Evolutionary conservation across 1,139 yeast genomes (phyloP), one percentile per base, ranked within the genome.

Genomic region (Zygoascus meyerae): DNA sequence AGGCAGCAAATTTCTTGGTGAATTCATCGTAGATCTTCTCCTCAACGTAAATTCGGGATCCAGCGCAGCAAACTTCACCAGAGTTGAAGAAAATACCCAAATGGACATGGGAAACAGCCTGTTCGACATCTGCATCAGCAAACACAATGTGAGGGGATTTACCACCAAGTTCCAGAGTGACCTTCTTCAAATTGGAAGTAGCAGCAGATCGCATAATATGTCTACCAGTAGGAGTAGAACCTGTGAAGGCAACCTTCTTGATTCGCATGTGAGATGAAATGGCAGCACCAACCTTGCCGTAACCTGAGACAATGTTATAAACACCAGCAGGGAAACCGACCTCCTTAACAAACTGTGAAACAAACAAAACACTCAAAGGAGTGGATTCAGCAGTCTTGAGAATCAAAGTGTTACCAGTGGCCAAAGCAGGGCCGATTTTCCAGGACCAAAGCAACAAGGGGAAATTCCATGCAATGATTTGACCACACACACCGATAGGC

Each of bases 1-100:
- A 79, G 40, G 64, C 63, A 68, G 77, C 81, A 66, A 85, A 81
- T 52, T 73, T 76, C 37, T 68, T 69, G 50, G 83, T 66, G 55
- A 85, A 74, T 59, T 75, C 69, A 53, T 83, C 89, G 68, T 85
- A 84, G 56, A 83, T 72, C 45, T 78, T 79, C 53, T 80, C 86
- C 67, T 86, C 94, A 51, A 85, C 77, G 67, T 80, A 83, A 53
- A 85, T 74, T 73, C 95, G 78, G 38, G 94, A 84, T 58, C 92
- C 90, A 46, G 95, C 90, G 57, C 86, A 81, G 67, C 95, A 86
- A 44, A 84, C 86, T 70, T 86, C 94, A 65, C 95, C 95, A 55
- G 87, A 81, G 70, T 86, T 86, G 74, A 74, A 79, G 75, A 79
- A 79, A 56, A 81, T 81, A 65, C 86, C 86, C 42, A 69, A 65